These are phyloP conservation scores for Podospora anserina DNA, from an alignment of 495 filamentous ascomycete genomes.

Conservation along the genomic window DNA sequence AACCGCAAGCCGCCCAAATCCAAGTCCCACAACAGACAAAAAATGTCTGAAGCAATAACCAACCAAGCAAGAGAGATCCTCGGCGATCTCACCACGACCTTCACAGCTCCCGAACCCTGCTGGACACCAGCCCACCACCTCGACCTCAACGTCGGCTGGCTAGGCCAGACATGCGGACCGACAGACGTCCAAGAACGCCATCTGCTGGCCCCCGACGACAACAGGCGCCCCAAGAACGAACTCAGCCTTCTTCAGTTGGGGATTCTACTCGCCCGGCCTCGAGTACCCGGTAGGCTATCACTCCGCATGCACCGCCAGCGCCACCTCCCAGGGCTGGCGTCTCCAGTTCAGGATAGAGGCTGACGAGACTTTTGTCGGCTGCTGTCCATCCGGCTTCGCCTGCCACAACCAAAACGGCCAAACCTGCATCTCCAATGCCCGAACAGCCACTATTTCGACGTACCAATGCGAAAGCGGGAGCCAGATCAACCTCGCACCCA, in stretches of 20 bases:
- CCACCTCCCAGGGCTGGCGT: slow-evolving; percentile 21
- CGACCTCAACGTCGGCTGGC: slow-evolving; percentile 24
- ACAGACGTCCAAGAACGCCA: slow-evolving; percentile 15
- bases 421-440: slow-evolving; percentile 26
- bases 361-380: slow-evolving; percentile 34
- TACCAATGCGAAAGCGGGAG: slow-evolving; percentile 17
- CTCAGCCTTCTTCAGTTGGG: slow-evolving; percentile 23
- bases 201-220: slow-evolving; percentile 33
- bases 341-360: slow-evolving; percentile 26
- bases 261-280: slow-evolving; percentile 36
- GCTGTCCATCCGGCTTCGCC: slow-evolving; percentile 29
- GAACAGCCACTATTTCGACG: slow-evolving; percentile 18
- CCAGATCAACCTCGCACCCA: slow-evolving; percentile 14
- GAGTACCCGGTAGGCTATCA: slow-evolving; percentile 31
- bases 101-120: slow-evolving; percentile 32
- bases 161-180: slow-evolving; percentile 25
- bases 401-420: slow-evolving; percentile 28
- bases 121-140: slow-evolving; percentile 12
- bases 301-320: slow-evolving; percentile 25
- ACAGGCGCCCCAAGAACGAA: slow-evolving; percentile 7
- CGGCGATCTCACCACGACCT: slow-evolving; percentile 33
- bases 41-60: not conserved
- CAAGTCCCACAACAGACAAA: not conserved
- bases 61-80: slow-evolving; percentile 20
- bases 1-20: not conserved